Evolutionary conservation across 345 rosid genomes (phyloP), one percentile per base, ranked within the genome.

Genomic region (Dipteronia sinensis): DNA sequence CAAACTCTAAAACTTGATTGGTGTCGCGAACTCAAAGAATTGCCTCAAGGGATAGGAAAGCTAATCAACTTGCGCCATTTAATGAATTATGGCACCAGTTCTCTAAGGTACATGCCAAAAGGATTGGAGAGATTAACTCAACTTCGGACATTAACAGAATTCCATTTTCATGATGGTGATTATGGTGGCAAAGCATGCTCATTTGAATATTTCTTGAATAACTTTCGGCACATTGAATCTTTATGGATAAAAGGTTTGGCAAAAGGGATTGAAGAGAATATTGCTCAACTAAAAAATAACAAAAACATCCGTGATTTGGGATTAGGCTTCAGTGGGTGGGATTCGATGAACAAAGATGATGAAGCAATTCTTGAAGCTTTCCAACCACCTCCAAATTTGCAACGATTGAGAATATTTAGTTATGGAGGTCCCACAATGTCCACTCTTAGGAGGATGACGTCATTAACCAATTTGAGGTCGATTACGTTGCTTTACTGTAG

Each of bases 21-120:
- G 40, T 69, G 78, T 51, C 0, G 0, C 0, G 0, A 10, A 10
- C 51, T 79, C 10, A 3, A 23, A 7, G 5, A 38, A 7, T 40
- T 79, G 15, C 75, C 82, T n/a, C 15, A 13, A 20, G 61, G 65
- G 17, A 74, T 38, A 1, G 58, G 58, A 53, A 74, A 69, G 55
- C 68, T 79, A 6, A 19, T 16, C 46, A 69, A 31, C 1, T 15
- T 79, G 29, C 74, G 69, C 27, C 71, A 74, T 74, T 5, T 69
- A n/a, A 1, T 10, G 40, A 42, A 29, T n/a, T 20, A 0, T 0
- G 6, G 34, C 3, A 71, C 64, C 9, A 0, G 2, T 8, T 34
- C 25, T 6, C n/a, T 79, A 22, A 16, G 44, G 7, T 62, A 58
- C 65, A 13, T 74, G 29, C 78, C 78, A 9, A 74, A 51, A 23